phyloP scores from a whole-genome alignment of 768 basidiomycete species.

The Boletus speciosus region DNA sequence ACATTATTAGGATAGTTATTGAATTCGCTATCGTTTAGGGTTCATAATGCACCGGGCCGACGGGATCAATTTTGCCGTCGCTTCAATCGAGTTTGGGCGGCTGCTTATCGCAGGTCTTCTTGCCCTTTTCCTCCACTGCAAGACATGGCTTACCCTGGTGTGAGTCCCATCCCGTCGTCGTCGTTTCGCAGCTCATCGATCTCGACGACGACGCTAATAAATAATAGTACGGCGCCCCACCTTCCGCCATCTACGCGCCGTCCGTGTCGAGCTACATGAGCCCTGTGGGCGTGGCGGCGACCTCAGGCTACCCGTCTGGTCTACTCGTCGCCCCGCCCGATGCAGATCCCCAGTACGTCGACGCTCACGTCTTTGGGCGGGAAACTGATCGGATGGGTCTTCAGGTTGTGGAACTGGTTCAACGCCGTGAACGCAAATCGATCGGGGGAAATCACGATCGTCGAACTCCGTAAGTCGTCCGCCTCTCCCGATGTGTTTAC shows the following conservation, averaged over 20 bases:
- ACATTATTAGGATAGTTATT: constrained; percentile 30
- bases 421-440: constrained; percentile 62
- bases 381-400: neutral
- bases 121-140: neutral
- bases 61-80: neutral
- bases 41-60: neutral
- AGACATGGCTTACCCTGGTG: constrained; percentile 20
- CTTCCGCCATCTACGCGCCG: constrained; percentile 8
- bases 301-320: neutral
- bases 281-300: neutral
- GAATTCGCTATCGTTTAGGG: neutral
- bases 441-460: constrained; percentile 62
- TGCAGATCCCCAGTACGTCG: constrained; percentile 69
- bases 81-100: neutral
- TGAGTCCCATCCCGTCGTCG: constrained; percentile 3
- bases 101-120: constrained; percentile 9
- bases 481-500: neutral
- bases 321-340: constrained; percentile 37
- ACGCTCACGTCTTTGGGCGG: neutral
- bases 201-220: neutral
- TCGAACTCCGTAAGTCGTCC: constrained; percentile 59
- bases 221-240: constrained; percentile 5
- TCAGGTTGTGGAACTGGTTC: constrained; percentile 75
- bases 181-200: neutral
- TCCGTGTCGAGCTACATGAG: neutral